phyloP scores from a whole-genome alignment of 176 grass and related monocot genomes.

The Rhynchospora pubera region DNA sequence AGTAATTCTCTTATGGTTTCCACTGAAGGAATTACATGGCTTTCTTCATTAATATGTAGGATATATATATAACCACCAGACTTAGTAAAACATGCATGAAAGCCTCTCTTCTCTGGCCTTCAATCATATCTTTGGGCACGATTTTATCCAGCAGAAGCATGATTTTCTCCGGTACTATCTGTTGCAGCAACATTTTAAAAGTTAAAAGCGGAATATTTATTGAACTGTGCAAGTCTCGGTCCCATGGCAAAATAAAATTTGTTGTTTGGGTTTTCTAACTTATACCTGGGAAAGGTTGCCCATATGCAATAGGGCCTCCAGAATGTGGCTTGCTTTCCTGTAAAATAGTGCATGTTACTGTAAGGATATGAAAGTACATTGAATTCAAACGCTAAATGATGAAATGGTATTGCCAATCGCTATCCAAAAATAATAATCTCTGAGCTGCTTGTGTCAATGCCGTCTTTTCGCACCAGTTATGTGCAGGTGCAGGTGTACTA shows the following conservation, averaged over 20 bases:
- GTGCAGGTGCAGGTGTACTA: not conserved
- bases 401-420: not conserved
- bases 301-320: conserved; percentile 1
- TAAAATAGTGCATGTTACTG: not conserved
- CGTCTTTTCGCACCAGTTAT: not conserved
- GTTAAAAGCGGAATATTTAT: not conserved
- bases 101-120: conserved; percentile 29
- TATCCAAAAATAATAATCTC: not conserved
- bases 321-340: conserved; percentile 12
- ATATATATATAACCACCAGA: conserved; percentile 40
- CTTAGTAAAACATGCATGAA: conserved; percentile 35
- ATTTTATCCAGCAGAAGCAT: conserved; percentile 38
- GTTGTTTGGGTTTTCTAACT: not conserved
- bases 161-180: conserved; percentile 52
- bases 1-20: not conserved
- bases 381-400: not conserved
- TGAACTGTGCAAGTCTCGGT: not conserved
- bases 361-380: not conserved
- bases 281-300: conserved; percentile 13
- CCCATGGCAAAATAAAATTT: not conserved
- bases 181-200: not conserved
- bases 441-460: not conserved
- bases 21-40: not conserved
- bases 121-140: conserved; percentile 37
- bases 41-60: conserved; percentile 39